Conservation (phyloP, 768 basidiomycete species). For the Pholiota conissans region DNA sequence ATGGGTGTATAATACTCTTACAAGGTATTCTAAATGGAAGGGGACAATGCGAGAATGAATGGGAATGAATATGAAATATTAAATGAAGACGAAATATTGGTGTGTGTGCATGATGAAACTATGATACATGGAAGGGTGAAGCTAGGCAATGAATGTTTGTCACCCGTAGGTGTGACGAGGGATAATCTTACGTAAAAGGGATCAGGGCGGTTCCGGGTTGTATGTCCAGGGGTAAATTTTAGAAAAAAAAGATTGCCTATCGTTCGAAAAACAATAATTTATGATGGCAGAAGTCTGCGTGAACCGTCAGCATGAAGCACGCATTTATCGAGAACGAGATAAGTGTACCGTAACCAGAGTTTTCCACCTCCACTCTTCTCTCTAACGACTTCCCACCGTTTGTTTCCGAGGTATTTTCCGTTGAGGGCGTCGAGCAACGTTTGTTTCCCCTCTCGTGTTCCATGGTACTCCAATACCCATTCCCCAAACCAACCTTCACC, state of each 20-base stretch:
- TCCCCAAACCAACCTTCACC: conserved; percentile 76
- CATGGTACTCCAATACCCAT: conserved; percentile 81
- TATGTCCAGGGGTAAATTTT: neutral
- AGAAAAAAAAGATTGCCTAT: neutral
- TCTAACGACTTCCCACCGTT: conserved; percentile 56
- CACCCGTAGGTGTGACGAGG: too few relatives aligned
- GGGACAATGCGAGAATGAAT: neutral
- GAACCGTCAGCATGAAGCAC: neutral
- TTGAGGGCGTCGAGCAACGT: conserved; percentile 54
- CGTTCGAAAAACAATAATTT: neutral
- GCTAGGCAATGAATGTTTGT: too few relatives aligned
- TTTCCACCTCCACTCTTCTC: conserved; percentile 61
- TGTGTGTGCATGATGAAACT: neutral
- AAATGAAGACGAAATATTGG: neutral
- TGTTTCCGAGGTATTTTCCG: conserved; percentile 28
- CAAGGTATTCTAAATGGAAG: neutral
- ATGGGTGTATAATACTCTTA: neutral
- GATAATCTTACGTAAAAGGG: neutral
- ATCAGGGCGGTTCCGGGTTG: neutral
- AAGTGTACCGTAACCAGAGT: conserved; percentile 62
- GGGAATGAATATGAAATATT: neutral
- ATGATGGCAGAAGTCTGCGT: conserved; percentile 17
- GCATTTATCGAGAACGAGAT: neutral
- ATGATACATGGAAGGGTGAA: neutral
- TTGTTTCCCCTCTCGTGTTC: conserved; percentile 65